Base-by-base conservation (phyloP, 2,329 filamentous ascomycete species). In the Claviceps spartinae region DNA sequence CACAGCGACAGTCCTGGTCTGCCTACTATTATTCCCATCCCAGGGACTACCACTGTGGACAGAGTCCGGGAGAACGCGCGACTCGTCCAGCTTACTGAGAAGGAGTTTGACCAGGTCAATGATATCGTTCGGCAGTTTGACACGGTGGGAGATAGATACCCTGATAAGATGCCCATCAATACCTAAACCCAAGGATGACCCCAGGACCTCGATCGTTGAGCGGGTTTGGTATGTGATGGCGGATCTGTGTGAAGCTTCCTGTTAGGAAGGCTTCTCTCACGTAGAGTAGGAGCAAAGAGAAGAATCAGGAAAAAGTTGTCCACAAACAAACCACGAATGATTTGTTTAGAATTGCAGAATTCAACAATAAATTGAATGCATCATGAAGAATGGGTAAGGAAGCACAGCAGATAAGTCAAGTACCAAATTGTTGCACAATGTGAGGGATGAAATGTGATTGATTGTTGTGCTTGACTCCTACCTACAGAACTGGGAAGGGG, bases 11-110 rank as follows among this genome's bases (percentile, higher is more conserved):
- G 68, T 36, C 69, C 75, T 6, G 79, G 76, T 16, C 69, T 78
- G 67, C 76, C 77, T 9, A 64, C 61, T 14, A 76, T 86, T 57
- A 77, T 86, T 53, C 82, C 83, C 2, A 84, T 85, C 56, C 83
- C 83, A 0, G 82, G 82, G 13, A 76, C 82, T 9, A 81, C 78
- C 0, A 78, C 72, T 1, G 66, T 64, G 11, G 70, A 67, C n/a
- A 72, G 81, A 18, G 72, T 85, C 3, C 58, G 69, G n/a, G 82
- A 86, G 71, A 87, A 86, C 57, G 65, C 70, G 13, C 71, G 70
- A 54, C 54, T 68, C 37, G 65, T 79, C 5, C 65, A 70, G 1
- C 63, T 83, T 34, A 73, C 66, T 1, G 69, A 73, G 6, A 71
- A 71, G 14, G 79, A 82, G 55, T 63, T 78, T 63, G 63, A 61